Percentiles rank a stretch among this genome's conserved stretches.
Evolutionary conservation across 1,284 basidiomycete genomes (phyloP).

Genomic region (Binderoboletus segoi): DNA sequence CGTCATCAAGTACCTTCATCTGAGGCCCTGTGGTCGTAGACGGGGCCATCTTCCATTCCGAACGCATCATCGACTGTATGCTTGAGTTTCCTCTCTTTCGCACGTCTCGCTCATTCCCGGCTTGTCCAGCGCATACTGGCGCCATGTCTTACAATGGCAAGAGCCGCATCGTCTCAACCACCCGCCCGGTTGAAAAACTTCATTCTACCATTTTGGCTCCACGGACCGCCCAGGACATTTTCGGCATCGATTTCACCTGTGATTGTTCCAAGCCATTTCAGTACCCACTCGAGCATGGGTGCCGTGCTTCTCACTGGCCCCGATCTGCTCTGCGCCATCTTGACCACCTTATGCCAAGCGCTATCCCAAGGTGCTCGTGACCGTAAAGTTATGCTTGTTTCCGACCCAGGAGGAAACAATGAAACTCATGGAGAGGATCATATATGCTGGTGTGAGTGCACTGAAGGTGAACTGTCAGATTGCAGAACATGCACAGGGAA

Average conservation of each 20-base stretch:
- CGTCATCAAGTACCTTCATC: constrained; percentile 90
- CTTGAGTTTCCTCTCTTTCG: background rate
- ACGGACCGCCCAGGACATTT: constrained; percentile 87
- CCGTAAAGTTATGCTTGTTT: constrained; percentile 91
- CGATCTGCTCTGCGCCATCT: constrained; percentile 86
- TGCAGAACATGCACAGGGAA: constrained; percentile 86
- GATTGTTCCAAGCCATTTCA: constrained; percentile 97
- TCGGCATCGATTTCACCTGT: constrained; percentile 94
- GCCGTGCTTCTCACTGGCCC: constrained; percentile 93
- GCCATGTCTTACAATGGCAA: constrained; percentile 88
- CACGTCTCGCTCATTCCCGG: constrained; percentile 7
- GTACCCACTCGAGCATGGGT: constrained; percentile 95
- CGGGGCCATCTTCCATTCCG: constrained; percentile 89
- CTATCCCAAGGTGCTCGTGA: constrained; percentile 78
- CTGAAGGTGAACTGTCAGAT: constrained; percentile 96
- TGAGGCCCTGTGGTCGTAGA: constrained; percentile 99
- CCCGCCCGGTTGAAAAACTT: constrained; percentile 93
- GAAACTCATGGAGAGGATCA: constrained; percentile 83
- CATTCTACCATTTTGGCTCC: constrained; percentile 93
- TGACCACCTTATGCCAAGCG: constrained; percentile 79
- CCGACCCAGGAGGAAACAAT: constrained; percentile 87
- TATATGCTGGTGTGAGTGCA: constrained; percentile 85
- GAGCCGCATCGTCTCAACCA: constrained; percentile 86
- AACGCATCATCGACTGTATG: constrained; percentile 84
- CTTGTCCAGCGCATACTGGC: constrained; percentile 71